Conservation (phyloP, 1,139 yeast genomes). For the Lodderomyces theae region DNA sequence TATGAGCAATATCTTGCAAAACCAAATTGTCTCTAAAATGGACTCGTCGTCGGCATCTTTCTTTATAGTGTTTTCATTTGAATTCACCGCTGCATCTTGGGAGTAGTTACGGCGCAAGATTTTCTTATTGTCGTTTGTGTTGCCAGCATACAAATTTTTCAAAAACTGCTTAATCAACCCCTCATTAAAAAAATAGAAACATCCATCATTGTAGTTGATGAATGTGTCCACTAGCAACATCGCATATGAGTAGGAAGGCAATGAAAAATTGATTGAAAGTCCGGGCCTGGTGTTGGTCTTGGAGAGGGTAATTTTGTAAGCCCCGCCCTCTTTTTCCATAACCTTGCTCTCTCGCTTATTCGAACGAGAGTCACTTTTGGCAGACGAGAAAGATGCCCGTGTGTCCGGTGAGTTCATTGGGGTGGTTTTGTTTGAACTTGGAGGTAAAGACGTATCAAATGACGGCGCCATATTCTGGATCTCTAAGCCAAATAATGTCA, state of each 20-base stretch:
- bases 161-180: slow-evolving; percentile 68
- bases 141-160: slow-evolving; percentile 56
- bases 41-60: slow-evolving; percentile 53
- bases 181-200: slow-evolving; percentile 83
- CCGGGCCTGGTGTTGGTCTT: slow-evolving; percentile 69
- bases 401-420: slow-evolving; percentile 15
- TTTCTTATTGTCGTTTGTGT: slow-evolving; percentile 37
- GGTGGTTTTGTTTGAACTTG: slow-evolving; percentile 6
- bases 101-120: slow-evolving; percentile 38
- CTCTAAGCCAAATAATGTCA: slow-evolving; percentile 77
- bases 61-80: slow-evolving; percentile 43
- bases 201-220: slow-evolving; percentile 76
- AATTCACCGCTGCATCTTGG: slow-evolving; percentile 33
- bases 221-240: slow-evolving; percentile 72
- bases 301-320: slow-evolving; percentile 65
- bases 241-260: slow-evolving; percentile 78
- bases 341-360: slow-evolving; percentile 38
- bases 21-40: slow-evolving; percentile 74
- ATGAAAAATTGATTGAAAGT: slow-evolving; percentile 60
- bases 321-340: slow-evolving; percentile 70
- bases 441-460: slow-evolving; percentile 15
- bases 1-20: slow-evolving; percentile 69
- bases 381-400: slow-evolving; percentile 7
- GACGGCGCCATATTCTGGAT: slow-evolving; percentile 60
- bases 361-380: slow-evolving; percentile 10